These are phyloP conservation scores for Debaryomycetaceae sp. DNA, from an alignment of 1,139 yeast species.

Conservation along the genomic window DNA sequence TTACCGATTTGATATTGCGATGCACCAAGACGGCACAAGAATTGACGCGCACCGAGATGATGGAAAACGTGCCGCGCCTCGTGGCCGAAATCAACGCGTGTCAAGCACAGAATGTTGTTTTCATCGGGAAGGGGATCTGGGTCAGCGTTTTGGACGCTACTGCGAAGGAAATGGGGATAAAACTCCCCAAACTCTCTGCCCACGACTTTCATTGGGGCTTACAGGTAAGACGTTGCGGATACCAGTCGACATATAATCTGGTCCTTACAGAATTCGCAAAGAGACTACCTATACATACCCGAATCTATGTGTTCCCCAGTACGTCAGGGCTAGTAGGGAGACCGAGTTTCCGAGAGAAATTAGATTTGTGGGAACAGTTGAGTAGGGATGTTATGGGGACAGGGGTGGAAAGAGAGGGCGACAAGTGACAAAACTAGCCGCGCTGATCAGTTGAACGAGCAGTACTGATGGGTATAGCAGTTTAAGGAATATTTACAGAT, in stretches of 20 bases:
- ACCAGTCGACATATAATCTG: slow-evolving; percentile 6
- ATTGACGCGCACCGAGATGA: slow-evolving; percentile 41
- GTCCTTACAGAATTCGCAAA: slow-evolving; percentile 10
- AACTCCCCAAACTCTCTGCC: slow-evolving; percentile 13
- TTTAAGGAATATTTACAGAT: too few relatives aligned
- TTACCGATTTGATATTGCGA: slow-evolving; percentile 59
- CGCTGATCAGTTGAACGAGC: too few relatives aligned
- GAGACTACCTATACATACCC: slow-evolving; percentile 7
- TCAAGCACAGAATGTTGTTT: slow-evolving; percentile 35
- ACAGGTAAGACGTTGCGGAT: slow-evolving; percentile 14
- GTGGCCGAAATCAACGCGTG: slow-evolving; percentile 30
- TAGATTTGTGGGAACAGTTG: slow-evolving; percentile 37
- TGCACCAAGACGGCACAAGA: slow-evolving; percentile 56
- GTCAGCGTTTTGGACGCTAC: slow-evolving; percentile 34
- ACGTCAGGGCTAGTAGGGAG: slow-evolving; percentile 67
- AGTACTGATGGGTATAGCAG: too few relatives aligned
- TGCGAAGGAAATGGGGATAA: slow-evolving; percentile 6
- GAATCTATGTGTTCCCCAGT: slow-evolving; percentile 54
- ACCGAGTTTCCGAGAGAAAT: slow-evolving; percentile 34
- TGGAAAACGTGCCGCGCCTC: slow-evolving; percentile 43
- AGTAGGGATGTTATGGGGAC: slow-evolving; percentile 8
- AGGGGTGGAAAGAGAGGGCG: too few relatives aligned
- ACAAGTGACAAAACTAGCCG: too few relatives aligned
- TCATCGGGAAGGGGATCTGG: slow-evolving; percentile 79
- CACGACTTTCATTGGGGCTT: slow-evolving; percentile 42